Conservation (phyloP, 2,329 filamentous ascomycete species). For the Arthrobotrys musiformis region DNA sequence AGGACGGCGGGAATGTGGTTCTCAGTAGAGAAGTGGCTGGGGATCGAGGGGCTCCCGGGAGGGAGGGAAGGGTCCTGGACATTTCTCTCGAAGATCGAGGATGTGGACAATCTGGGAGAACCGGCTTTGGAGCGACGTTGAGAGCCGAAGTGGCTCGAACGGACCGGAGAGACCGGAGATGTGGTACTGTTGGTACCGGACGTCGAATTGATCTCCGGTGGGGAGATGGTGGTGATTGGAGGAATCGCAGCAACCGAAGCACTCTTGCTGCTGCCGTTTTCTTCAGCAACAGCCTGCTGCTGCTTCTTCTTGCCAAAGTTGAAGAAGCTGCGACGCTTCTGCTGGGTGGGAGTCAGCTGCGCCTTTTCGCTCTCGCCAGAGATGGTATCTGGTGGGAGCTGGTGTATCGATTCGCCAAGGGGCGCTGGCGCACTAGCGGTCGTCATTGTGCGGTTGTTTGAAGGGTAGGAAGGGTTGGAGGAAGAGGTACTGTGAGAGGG, state of each 20-base stretch:
- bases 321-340: constrained; percentile 64
- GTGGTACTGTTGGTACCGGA: constrained; percentile 51
- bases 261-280: constrained; percentile 61
- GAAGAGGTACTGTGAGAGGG: constrained; percentile 13
- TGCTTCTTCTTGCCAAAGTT: constrained; percentile 73
- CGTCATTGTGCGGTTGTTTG: constrained; percentile 36
- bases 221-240: constrained; percentile 63
- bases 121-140: constrained; percentile 49
- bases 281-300: constrained; percentile 62
- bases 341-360: constrained; percentile 50
- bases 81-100: constrained; percentile 86
- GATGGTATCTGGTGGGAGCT: constrained; percentile 45
- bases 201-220: constrained; percentile 41
- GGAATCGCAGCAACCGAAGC: constrained; percentile 60
- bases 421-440: constrained; percentile 29
- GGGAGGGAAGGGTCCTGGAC: constrained; percentile 70
- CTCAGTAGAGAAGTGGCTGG: constrained; percentile 91
- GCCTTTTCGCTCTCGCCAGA: constrained; percentile 45
- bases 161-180: constrained; percentile 72
- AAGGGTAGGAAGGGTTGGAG: neutral
- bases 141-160: constrained; percentile 66
- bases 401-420: constrained; percentile 48
- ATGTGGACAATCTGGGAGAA: constrained; percentile 65
- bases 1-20: constrained; percentile 92
- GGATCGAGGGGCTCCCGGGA: constrained; percentile 82